These are phyloP conservation scores for Fonsecaea pedrosoi DNA, from an alignment of 2,329 filamentous ascomycete genomes.

Conservation along the genomic window DNA sequence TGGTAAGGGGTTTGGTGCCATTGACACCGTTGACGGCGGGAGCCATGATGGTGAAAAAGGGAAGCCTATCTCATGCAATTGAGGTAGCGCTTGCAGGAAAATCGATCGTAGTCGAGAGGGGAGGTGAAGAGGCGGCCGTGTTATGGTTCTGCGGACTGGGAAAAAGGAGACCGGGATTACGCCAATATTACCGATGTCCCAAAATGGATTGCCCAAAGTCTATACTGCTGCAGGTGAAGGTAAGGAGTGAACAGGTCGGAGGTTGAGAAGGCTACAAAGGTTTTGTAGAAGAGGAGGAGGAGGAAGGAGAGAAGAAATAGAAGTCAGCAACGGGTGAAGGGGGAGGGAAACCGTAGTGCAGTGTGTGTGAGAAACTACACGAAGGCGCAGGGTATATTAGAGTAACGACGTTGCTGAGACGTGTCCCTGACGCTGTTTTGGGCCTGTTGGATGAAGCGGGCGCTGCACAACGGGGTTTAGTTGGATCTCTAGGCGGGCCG, in stretches of 20 bases:
- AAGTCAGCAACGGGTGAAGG: slow-evolving; percentile 19
- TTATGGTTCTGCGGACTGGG: slow-evolving; percentile 20
- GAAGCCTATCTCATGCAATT: slow-evolving; percentile 40
- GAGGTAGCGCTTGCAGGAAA: slow-evolving; percentile 16
- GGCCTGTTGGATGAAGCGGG: slow-evolving; percentile 28
- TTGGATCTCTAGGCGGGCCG: slow-evolving; percentile 21
- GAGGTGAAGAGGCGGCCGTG: slow-evolving; percentile 1
- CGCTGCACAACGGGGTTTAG: slow-evolving; percentile 22
- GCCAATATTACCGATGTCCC: slow-evolving; percentile 36
- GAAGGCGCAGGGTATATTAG: slow-evolving; percentile 31
- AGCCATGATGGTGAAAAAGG: slow-evolving; percentile 47
- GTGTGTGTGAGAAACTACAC: slow-evolving; percentile 18
- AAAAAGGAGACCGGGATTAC: slow-evolving; percentile 38
- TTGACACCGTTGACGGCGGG: slow-evolving; percentile 38
- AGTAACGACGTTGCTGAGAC: slow-evolving; percentile 18
- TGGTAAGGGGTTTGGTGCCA: slow-evolving; percentile 46
- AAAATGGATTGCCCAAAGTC: slow-evolving; percentile 31
- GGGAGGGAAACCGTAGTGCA: not conserved
- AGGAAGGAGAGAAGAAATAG: slow-evolving; percentile 28
- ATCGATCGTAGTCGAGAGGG: slow-evolving; percentile 14
- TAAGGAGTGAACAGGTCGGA: slow-evolving; percentile 36
- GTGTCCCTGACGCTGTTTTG: slow-evolving; percentile 25
- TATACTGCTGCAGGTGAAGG: slow-evolving; percentile 23
- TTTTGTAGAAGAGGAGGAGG: slow-evolving; percentile 21
- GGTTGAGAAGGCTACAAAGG: slow-evolving; percentile 5